Conservation (phyloP, 352 stramenopile genomes). For the Phytophthora cajani region DNA sequence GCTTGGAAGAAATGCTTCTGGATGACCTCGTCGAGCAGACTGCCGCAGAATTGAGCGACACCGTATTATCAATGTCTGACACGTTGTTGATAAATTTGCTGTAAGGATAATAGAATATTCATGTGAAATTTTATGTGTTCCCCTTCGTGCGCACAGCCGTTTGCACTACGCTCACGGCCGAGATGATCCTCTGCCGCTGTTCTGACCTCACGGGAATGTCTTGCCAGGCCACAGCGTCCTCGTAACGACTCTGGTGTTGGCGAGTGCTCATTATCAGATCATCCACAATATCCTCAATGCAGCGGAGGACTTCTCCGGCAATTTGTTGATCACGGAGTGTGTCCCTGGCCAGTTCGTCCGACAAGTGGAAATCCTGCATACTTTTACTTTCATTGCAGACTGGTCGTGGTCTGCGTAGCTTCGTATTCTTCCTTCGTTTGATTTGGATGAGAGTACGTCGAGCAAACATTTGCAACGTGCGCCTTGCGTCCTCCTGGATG, state of each 20-base stretch:
- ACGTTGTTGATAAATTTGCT: slow-evolving; percentile 43
- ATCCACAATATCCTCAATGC: slow-evolving; percentile 43
- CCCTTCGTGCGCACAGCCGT: slow-evolving; percentile 5
- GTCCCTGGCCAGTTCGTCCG: slow-evolving; percentile 22
- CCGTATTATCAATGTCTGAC: slow-evolving; percentile 47
- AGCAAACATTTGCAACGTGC: slow-evolving; percentile 47
- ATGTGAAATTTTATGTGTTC: neutral
- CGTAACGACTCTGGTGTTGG: slow-evolving; percentile 23
- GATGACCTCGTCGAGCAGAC: slow-evolving; percentile 49
- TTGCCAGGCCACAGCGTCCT: slow-evolving; percentile 35
- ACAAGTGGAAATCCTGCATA: neutral
- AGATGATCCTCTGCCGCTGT: slow-evolving; percentile 36
- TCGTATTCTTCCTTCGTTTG: slow-evolving; percentile 3
- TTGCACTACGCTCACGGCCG: slow-evolving; percentile 21
- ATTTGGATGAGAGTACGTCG: slow-evolving; percentile 19
- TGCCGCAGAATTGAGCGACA: slow-evolving; percentile 45
- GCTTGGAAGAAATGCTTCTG: slow-evolving; percentile 53
- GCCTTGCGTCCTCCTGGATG: slow-evolving; percentile 40
- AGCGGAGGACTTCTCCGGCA: slow-evolving; percentile 32
- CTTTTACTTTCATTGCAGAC: neutral
- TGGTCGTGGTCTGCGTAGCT: neutral
- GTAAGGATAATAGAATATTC: slow-evolving; percentile 1
- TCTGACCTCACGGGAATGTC: slow-evolving; percentile 52
- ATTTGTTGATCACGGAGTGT: slow-evolving; percentile 40
- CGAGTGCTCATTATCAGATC: slow-evolving; percentile 28